phyloP scores from a whole-genome alignment of 2,329 filamentous ascomycete genomes.

The Alternaria rosae region DNA sequence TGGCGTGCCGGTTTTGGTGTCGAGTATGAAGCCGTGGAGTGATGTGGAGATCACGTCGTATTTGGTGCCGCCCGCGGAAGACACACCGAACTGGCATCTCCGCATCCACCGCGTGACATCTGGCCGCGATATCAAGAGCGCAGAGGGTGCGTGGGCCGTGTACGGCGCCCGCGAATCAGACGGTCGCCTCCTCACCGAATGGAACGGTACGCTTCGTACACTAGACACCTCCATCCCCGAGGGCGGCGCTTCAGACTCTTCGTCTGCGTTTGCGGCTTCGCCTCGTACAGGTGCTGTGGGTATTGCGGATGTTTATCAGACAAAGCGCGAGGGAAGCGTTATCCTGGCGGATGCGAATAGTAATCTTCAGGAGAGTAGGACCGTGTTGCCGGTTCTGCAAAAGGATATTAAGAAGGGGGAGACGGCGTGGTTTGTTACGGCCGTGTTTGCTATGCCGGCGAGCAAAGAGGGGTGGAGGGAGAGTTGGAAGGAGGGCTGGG shows the following conservation, averaged over 20 bases:
- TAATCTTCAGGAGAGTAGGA: conserved; percentile 76
- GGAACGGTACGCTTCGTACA: conserved; percentile 22
- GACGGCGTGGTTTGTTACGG: conserved; percentile 72
- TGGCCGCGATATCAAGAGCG: conserved; percentile 69
- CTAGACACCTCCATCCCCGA: conserved; percentile 52
- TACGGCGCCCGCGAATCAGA: conserved; percentile 66
- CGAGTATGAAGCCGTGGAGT: conserved; percentile 73
- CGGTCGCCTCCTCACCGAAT: conserved; percentile 60
- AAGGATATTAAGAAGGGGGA: conserved; percentile 66
- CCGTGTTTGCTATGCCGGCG: conserved; percentile 73
- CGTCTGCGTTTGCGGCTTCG: conserved; percentile 56
- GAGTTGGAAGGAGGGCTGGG: conserved; percentile 61
- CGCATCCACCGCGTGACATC: conserved; percentile 69
- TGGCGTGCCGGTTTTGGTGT: conserved; percentile 67
- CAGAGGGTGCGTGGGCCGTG: conserved; percentile 78
- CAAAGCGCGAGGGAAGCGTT: conserved; percentile 65
- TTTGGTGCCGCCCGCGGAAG: conserved; percentile 67
- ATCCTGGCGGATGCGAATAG: conserved; percentile 81
- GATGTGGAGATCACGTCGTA: conserved; percentile 73
- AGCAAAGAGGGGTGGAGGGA: conserved; percentile 59
- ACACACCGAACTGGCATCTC: conserved; percentile 71
- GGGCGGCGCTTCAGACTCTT: conserved; percentile 42
- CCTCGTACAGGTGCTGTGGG: conserved; percentile 60
- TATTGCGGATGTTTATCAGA: conserved; percentile 55
- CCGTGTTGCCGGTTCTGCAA: conserved; percentile 73